Evolutionary conservation across 2,329 filamentous ascomycete species (phyloP).

Genomic region (Plenodomus lindquistii): DNA sequence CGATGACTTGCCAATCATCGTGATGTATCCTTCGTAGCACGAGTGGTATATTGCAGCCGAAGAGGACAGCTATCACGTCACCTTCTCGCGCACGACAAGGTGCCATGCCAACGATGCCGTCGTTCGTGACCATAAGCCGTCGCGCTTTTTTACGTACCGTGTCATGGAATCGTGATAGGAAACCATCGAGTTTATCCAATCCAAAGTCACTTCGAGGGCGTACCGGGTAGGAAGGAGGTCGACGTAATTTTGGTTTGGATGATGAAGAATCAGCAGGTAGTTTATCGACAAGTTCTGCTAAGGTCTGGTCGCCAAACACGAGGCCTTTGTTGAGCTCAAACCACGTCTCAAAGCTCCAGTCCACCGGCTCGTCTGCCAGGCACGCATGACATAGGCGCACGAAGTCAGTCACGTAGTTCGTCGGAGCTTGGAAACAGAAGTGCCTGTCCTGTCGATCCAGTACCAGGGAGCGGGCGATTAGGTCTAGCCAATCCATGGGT

Average conservation of each 20-base stretch:
- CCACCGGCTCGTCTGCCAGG: slow-evolving; percentile 19
- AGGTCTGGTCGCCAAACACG: slow-evolving; percentile 15
- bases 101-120: slow-evolving; percentile 32
- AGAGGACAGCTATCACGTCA: slow-evolving; percentile 37
- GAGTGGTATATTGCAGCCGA: slow-evolving; percentile 44
- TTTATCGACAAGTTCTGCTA: slow-evolving; percentile 17
- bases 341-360: slow-evolving; percentile 34
- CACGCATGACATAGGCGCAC: slow-evolving; percentile 29
- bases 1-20: slow-evolving; percentile 32
- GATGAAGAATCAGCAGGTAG: slow-evolving; percentile 5
- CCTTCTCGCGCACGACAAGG: slow-evolving; percentile 32
- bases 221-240: slow-evolving; percentile 19
- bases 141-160: slow-evolving; percentile 36
- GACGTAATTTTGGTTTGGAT: slow-evolving; percentile 12
- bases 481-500: slow-evolving; percentile 23
- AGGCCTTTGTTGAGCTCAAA: slow-evolving; percentile 28
- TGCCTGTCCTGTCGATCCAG: slow-evolving; percentile 39
- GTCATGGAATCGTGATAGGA: slow-evolving; percentile 34
- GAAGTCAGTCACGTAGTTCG: slow-evolving; percentile 31
- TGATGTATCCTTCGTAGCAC: slow-evolving; percentile 18
- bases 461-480: slow-evolving; percentile 29
- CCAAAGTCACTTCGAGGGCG: slow-evolving; percentile 9
- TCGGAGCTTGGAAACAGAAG: slow-evolving; percentile 28
- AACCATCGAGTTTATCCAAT: slow-evolving; percentile 24
- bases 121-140: slow-evolving; percentile 29